phyloP scores from a whole-genome alignment of 257 asterid genomes.

The Solanum gracilifrons region DNA sequence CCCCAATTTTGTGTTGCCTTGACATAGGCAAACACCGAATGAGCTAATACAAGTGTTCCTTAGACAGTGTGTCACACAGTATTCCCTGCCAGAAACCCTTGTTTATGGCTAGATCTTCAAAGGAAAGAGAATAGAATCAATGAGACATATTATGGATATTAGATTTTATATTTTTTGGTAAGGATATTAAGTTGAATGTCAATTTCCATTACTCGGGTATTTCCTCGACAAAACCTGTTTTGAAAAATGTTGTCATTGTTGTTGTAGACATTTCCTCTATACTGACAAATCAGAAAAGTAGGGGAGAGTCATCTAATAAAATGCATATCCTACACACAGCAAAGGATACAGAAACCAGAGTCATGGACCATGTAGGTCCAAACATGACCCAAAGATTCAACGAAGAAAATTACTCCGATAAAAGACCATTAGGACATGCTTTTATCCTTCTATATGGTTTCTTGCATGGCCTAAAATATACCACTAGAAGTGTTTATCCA shows the following conservation, averaged over 20 bases:
- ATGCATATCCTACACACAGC: background rate
- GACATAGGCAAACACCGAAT: background rate
- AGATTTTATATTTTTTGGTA: background rate
- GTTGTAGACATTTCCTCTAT: background rate
- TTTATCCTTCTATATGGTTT: background rate
- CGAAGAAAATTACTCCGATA: background rate
- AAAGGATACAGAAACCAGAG: background rate
- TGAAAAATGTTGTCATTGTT: background rate
- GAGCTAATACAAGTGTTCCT: background rate
- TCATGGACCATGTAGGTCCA: background rate
- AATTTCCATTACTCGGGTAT: background rate
- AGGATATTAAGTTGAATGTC: background rate
- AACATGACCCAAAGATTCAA: background rate
- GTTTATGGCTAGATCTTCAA: background rate
- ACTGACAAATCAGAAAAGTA: background rate
- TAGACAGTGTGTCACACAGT: background rate
- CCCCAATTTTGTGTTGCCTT: background rate
- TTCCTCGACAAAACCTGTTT: background rate
- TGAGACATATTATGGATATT: background rate
- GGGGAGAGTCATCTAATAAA: background rate
- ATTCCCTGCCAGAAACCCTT: background rate
- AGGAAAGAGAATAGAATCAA: background rate
- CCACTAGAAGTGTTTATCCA: background rate
- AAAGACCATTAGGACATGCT: background rate
- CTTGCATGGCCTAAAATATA: background rate